Percentiles rank a stretch among this genome's conserved stretches.
These are phyloP conservation scores for Coemansia furcata DNA, from an alignment of 192 early-diverging fungal species.

Conservation along the genomic window DNA sequence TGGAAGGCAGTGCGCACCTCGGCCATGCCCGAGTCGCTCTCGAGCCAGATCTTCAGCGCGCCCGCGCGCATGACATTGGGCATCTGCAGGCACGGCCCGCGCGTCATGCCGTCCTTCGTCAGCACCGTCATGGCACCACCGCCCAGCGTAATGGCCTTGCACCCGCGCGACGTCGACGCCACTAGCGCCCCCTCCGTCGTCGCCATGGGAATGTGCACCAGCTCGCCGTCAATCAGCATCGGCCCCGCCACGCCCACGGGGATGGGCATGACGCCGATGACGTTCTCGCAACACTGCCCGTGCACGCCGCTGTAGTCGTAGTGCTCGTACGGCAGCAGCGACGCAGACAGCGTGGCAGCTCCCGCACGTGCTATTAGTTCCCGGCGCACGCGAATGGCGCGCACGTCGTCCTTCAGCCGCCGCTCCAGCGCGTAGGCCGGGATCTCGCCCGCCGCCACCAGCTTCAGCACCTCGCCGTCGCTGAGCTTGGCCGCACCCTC, in stretches of 20 bases:
- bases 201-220: constrained; percentile 89
- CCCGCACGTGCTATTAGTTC: constrained; percentile 70
- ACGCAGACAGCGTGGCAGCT: constrained; percentile 60
- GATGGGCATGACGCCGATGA: constrained; percentile 88
- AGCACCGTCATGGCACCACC: constrained; percentile 82
- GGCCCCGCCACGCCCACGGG: constrained; percentile 94
- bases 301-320: constrained; percentile 89
- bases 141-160: constrained; percentile 88
- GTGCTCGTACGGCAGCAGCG: constrained; percentile 73
- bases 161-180: constrained; percentile 89
- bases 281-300: constrained; percentile 95
- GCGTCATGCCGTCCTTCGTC: constrained; percentile 84
- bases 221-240: constrained; percentile 74
- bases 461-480: constrained; percentile 75
- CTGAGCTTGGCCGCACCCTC: constrained; percentile 49
- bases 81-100: constrained; percentile 90
- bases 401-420: constrained; percentile 68
- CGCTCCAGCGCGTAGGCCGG: constrained; percentile 89
- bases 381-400: constrained; percentile 84
- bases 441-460: constrained; percentile 72
- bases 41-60: constrained; percentile 72
- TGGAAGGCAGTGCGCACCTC: constrained; percentile 76
- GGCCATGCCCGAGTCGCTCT: constrained; percentile 58
- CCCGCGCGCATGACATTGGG: constrained; percentile 64
- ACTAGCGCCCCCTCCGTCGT: constrained; percentile 91